phyloP scores from a whole-genome alignment of 148 eudicot species.

The Rhododendron griersonianum region DNA sequence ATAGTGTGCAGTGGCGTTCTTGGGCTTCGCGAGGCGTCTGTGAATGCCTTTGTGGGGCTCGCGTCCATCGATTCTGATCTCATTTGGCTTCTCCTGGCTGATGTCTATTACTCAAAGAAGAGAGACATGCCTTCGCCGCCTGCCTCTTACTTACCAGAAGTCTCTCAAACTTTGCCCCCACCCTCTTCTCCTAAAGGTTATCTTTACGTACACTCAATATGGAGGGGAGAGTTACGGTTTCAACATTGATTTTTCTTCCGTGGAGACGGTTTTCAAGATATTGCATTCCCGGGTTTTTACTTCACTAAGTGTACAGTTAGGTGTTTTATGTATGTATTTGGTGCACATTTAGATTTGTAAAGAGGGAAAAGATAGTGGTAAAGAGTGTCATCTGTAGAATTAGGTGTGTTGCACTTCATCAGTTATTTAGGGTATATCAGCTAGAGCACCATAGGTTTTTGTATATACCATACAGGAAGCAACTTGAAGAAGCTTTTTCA shows the following conservation, averaged over 20 bases:
- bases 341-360: not conserved
- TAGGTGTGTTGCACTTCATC: not conserved
- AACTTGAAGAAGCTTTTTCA: not conserved
- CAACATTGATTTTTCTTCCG: slow-evolving; percentile 56
- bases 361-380: not conserved
- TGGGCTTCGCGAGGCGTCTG: no score
- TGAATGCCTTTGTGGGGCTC: no score
- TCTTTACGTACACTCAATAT: slow-evolving; percentile 26
- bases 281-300: slow-evolving; percentile 39
- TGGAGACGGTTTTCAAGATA: slow-evolving; percentile 53
- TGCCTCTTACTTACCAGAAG: no score
- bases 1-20: no score
- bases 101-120: no score
- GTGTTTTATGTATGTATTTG: not conserved
- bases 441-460: not conserved
- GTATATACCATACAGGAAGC: not conserved
- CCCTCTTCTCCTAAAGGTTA: no score
- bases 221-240: slow-evolving; percentile 92
- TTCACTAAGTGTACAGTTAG: slow-evolving; percentile 20
- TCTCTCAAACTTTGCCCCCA: no score
- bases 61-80: no score
- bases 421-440: not conserved
- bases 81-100: no score
- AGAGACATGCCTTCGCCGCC: no score
- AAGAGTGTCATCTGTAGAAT: not conserved